Evolutionary conservation across 192 early-diverging fungal species (phyloP).

Genomic region (Linnemannia hyalina): DNA sequence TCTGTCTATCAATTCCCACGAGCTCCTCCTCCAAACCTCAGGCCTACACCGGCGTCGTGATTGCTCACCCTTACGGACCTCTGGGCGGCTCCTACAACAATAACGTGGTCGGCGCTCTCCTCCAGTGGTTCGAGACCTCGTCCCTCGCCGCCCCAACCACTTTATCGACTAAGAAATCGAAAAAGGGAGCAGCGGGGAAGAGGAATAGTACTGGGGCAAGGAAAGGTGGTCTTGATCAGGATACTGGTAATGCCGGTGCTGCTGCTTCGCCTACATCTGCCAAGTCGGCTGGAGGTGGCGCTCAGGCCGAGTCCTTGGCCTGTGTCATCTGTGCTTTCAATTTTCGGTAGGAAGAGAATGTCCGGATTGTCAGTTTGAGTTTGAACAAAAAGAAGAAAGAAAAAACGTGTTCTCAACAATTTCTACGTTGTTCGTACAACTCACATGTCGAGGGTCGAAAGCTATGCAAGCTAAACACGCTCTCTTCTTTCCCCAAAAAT

Average conservation of each 20-base stretch:
- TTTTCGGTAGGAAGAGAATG: slow-evolving; percentile 40
- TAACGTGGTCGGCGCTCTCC: slow-evolving; percentile 42
- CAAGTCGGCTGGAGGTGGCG: background rate
- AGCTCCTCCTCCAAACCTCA: slow-evolving; percentile 20
- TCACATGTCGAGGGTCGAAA: background rate
- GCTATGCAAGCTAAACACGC: background rate
- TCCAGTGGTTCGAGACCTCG: slow-evolving; percentile 55
- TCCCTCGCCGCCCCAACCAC: background rate
- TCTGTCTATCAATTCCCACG: slow-evolving; percentile 40
- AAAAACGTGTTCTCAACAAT: slow-evolving; percentile 1
- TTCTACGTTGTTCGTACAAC: background rate
- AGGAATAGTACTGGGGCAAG: background rate
- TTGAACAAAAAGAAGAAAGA: background rate
- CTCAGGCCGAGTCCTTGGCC: slow-evolving; percentile 17
- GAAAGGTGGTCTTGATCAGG: background rate
- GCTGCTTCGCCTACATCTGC: background rate
- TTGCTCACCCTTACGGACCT: slow-evolving; percentile 61
- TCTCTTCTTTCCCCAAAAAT: background rate
- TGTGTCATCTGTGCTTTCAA: slow-evolving; percentile 58
- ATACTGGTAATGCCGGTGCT: background rate
- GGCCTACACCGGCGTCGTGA: slow-evolving; percentile 46
- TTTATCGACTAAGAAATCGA: background rate
- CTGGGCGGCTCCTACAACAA: slow-evolving; percentile 54
- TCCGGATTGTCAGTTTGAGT: no score
- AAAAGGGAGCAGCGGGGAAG: background rate